Evolutionary conservation across 768 basidiomycete genomes (phyloP), one percentile per base, ranked within the genome.

Genomic region (Leucosporidium creatinivorum): DNA sequence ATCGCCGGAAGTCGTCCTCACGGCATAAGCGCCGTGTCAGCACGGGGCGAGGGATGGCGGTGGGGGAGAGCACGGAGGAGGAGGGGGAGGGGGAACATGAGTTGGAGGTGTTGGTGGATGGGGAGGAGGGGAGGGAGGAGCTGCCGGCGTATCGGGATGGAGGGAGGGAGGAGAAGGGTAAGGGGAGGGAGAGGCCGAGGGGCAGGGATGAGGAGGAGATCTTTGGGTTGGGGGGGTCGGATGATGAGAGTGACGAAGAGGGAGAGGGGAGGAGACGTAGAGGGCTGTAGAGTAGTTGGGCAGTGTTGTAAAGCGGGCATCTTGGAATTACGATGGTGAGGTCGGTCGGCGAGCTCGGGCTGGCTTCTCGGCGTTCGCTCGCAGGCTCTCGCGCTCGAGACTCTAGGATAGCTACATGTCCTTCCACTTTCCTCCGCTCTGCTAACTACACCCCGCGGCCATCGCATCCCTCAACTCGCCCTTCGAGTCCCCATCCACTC

Each of bases 191-290:
- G 4, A 12, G 60, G 48, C 3, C 48, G 17, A 36, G 62, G 8
- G 4, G 36, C 8, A 61, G 50, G 48, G 58, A 59, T 50, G 70
- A 72, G 49, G 67, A 49, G 12, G 61, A 68, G 58, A 65, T 72
- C 26, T 72, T 72, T 33, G 70, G 65, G 8, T 49, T 68, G 39
- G 39, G 39, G 6, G 70, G 70, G 0, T 66, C 62, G 8, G 70
- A 68, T 15, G 69, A 71, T 17, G 70, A 72, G 1, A n/a, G n/a
- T n/a, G n/a, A n/a, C n/a, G 67, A 65, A 1, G 69, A 70, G 10
- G 69, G 64, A 4, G 31, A 26, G 2, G 15, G 12, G 57, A 25
- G 1, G 31, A 39, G 39, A 19, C 25, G 62, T n/a, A 48, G 58
- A 17, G 30, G 17, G 13, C n/a, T 5, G 50, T 19, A 51, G 25